phyloP scores from a whole-genome alignment of 345 rosid species.

The Syzygium jambos region DNA sequence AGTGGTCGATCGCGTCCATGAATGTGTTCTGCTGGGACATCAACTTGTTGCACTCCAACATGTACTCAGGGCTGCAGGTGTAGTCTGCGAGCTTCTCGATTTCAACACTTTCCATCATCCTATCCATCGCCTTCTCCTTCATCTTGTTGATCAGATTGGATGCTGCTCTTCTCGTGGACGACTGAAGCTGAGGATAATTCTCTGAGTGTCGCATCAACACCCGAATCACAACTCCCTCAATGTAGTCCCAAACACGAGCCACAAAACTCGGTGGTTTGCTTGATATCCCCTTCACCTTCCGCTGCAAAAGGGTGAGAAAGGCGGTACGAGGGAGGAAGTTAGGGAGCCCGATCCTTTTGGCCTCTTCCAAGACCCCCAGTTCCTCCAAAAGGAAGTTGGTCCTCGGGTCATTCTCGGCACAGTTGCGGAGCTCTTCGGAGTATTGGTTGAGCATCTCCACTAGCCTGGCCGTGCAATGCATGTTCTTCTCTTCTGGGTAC shows the following conservation, averaged over 20 bases:
- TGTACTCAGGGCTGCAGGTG: constrained; percentile 19
- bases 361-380: constrained; percentile 16
- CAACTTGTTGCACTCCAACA: constrained; percentile 9
- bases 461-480: constrained; percentile 19
- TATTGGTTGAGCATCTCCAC: constrained; percentile 11
- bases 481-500: constrained; percentile 12
- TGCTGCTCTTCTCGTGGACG: constrained; percentile 6
- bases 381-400: constrained; percentile 14
- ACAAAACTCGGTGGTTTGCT: no score
- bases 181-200: constrained; percentile 14
- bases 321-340: constrained; percentile 21
- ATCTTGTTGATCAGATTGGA: constrained; percentile 8
- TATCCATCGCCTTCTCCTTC: constrained; percentile 9
- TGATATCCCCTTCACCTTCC: no score
- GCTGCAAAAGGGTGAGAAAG: constrained; percentile 7
- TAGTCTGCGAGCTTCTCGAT: constrained; percentile 32
- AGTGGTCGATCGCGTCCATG: background rate
- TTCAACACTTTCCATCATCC: constrained; percentile 19
- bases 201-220: no score
- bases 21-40: background rate
- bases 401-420: background rate
- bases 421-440: background rate
- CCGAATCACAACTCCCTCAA: no score
- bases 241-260: no score
- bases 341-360: constrained; percentile 16